These are phyloP conservation scores for Colletotrichum magnum DNA, from an alignment of 2,329 filamentous ascomycete genomes.

Conservation along the genomic window DNA sequence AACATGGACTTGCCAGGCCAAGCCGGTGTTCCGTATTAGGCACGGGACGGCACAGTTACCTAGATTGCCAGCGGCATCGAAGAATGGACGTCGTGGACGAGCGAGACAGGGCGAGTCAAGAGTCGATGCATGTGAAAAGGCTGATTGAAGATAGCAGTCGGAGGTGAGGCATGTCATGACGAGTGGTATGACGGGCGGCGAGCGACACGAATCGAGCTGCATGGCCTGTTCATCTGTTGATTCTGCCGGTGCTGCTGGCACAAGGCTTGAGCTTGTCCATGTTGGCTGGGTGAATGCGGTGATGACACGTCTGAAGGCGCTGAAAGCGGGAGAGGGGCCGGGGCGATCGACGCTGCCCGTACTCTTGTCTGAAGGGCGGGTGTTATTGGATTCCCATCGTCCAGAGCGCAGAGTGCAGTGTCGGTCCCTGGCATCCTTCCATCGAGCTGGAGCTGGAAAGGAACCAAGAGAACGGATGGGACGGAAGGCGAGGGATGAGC, in stretches of 20 bases:
- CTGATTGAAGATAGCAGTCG: not conserved
- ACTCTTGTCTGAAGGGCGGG: not conserved
- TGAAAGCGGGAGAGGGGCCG: constrained; percentile 37
- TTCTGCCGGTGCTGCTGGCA: not conserved
- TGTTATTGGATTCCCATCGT: constrained; percentile 13
- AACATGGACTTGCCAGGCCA: not conserved
- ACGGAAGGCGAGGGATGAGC: constrained; percentile 16
- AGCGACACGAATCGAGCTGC: not conserved
- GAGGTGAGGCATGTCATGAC: not conserved
- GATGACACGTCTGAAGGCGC: constrained; percentile 29
- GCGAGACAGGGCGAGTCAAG: constrained; percentile 7
- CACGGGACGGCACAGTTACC: not conserved
- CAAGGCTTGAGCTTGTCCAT: constrained; percentile 5
- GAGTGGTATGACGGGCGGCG: not conserved
- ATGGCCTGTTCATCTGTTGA: constrained; percentile 16
- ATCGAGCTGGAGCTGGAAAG: constrained; percentile 2
- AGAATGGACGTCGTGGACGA: constrained; percentile 1
- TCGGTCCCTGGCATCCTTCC: too few species aligned
- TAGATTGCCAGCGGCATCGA: not conserved
- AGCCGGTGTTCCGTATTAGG: not conserved
- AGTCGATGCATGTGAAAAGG: constrained; percentile 3
- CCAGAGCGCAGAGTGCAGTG: not conserved
- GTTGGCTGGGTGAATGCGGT: constrained; percentile 16
- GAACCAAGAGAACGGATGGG: constrained; percentile 25
- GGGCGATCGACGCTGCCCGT: constrained; percentile 28